phyloP scores from a whole-genome alignment of 2,329 filamentous ascomycete genomes.

The Sporothrix inflata region DNA sequence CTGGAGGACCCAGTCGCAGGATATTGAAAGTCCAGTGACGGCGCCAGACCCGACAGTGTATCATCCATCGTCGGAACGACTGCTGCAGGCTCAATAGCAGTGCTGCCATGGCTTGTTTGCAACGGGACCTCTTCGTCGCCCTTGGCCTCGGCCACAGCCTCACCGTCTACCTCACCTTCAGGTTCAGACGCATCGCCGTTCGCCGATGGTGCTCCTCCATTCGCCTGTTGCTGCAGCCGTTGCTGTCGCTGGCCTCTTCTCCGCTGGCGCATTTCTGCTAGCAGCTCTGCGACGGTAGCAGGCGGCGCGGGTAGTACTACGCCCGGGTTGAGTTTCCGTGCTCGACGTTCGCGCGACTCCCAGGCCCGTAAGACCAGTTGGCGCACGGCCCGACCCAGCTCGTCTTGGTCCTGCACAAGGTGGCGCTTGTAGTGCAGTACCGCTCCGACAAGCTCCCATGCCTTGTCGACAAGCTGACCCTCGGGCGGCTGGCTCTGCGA shows the following conservation, averaged over 20 bases:
- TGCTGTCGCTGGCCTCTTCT: background rate
- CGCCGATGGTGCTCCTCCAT: too few species aligned
- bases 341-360: conserved; percentile 34
- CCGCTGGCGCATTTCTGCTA: background rate
- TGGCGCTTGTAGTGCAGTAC: conserved; percentile 32
- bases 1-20: background rate
- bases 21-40: background rate
- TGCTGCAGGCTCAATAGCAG: background rate
- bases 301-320: background rate
- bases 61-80: background rate
- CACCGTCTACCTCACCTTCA: background rate
- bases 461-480: conserved; percentile 30
- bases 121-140: background rate
- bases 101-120: too few species aligned
- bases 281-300: background rate
- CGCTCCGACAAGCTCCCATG: conserved; percentile 34
- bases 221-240: background rate
- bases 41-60: background rate
- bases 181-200: background rate
- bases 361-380: conserved; percentile 35
- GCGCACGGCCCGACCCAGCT: conserved; percentile 34
- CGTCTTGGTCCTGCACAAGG: conserved; percentile 30
- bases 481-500: conserved; percentile 33
- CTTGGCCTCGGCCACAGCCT: background rate
- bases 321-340: conserved; percentile 10